These are phyloP conservation scores for Erodium chrysanthum DNA, from an alignment of 441 rosid genomes.

Conservation along the genomic window DNA sequence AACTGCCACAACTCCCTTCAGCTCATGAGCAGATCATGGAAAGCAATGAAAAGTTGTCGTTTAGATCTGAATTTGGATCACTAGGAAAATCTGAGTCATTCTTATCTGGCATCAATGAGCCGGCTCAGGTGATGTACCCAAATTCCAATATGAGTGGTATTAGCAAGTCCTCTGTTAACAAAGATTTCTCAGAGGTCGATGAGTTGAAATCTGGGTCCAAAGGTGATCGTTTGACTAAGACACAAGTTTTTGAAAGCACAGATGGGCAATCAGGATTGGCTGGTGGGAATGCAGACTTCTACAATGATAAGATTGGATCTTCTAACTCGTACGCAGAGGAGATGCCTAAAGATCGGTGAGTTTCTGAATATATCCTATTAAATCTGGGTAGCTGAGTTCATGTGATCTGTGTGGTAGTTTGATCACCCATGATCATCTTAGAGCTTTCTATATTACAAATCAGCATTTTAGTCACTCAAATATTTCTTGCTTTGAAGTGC, in stretches of 20 bases:
- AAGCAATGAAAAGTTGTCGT: too few species aligned
- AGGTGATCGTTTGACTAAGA: slow-evolving; percentile 25
- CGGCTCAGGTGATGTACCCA: slow-evolving; percentile 23
- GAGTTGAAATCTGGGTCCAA: slow-evolving; percentile 25
- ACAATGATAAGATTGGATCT: slow-evolving; percentile 30
- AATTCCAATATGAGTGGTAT: slow-evolving; percentile 15
- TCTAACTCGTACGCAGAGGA: slow-evolving; percentile 30
- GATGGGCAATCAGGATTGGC: slow-evolving; percentile 30
- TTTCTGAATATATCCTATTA: neutral
- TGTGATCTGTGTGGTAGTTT: neutral
- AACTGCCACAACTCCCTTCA: slow-evolving; percentile 18
- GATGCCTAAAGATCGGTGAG: slow-evolving; percentile 35
- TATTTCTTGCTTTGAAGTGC: neutral
- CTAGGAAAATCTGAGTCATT: too few species aligned
- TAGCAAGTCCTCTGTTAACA: slow-evolving; percentile 1
- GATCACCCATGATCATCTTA: too few species aligned
- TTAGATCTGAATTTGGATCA: too few species aligned
- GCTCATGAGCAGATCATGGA: slow-evolving; percentile 18
- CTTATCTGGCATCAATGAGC: slow-evolving; percentile 15
- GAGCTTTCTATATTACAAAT: neutral
- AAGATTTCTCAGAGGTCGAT: slow-evolving; percentile 28
- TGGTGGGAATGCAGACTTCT: slow-evolving; percentile 33
- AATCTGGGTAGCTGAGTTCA: slow-evolving; percentile 7
- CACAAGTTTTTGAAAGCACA: slow-evolving; percentile 28
- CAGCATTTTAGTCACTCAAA: neutral